Base-by-base conservation (phyloP, 192 early-diverging fungal genomes). In the Chytriomyces sp. region DNA sequence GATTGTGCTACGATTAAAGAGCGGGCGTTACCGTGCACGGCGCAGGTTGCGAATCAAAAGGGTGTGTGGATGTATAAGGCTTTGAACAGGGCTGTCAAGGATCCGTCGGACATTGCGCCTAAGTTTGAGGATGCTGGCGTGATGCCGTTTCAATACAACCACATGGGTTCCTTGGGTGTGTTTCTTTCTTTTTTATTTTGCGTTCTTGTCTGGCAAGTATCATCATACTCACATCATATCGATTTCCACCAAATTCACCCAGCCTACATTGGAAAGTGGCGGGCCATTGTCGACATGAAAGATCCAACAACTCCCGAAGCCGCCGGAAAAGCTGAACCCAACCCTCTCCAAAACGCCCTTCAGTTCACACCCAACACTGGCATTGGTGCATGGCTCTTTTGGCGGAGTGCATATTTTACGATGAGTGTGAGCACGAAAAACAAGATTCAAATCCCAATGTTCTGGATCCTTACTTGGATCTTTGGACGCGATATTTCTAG, bases 1-100 rank as follows among this genome's bases (percentile, higher is more conserved):
- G 96, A 98, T 81, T 98, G 96, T 80, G 94, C 94, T 5, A 89
- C 91, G 0, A 91, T 95, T 69, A 85, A 93, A 79, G 91, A 91
- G 63, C 83, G 92, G 28, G 87, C 89, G 61, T 85, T 95, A 9
- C 94, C 94, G 23, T 88, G 91, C 6, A 94, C 93, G 8, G 96
- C 96, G 6, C 96, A 98, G 82, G 91, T 93, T 0, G 93, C 93
- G 1, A 89, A 86, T 64, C 93, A 94, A 77, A 92, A 94, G 64
- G 92, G 89, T 0, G 83, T 82, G 7, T 93, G 87, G 78, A 77
- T 94, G 9, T 66, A 85, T 16, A 92, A 91, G 69, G 76, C 76
- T 69, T 47, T 77, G 20, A 77, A 77, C 60, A 57, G 62, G 16
- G 11, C 43, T 10, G 60, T 66, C 50, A 76, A 68, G 35, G 68